Evolutionary conservation across 441 rosid species (phyloP).

Genomic region (Mallotus japonicus): DNA sequence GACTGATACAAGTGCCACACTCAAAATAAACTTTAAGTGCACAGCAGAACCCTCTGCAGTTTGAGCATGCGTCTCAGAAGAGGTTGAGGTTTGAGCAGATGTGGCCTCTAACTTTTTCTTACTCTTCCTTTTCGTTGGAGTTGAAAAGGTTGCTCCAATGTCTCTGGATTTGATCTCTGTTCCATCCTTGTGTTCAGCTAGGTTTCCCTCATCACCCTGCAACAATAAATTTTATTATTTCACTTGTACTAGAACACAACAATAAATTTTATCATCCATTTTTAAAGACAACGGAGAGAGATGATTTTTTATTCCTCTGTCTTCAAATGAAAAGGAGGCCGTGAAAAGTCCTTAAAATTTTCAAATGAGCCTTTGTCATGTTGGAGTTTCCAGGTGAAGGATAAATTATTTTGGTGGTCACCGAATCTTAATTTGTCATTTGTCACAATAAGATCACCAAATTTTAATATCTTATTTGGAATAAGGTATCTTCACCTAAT

Average conservation of each 20-base stretch:
- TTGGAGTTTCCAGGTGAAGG: no score
- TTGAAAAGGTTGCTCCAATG: constrained; percentile 44
- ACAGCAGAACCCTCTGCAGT: constrained; percentile 37
- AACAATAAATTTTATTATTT: constrained; percentile 5
- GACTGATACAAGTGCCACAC: constrained; percentile 70
- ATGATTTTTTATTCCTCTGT: background rate
- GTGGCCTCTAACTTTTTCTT: constrained; percentile 71
- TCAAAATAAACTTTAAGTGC: constrained; percentile 51
- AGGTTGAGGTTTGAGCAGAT: constrained; percentile 39
- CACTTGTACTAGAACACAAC: constrained; percentile 17
- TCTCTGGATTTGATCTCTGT: constrained; percentile 80
- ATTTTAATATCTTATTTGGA: background rate
- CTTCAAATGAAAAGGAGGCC: no score
- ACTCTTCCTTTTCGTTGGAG: constrained; percentile 76
- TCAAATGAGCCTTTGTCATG: no score
- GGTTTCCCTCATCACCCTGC: constrained; percentile 41
- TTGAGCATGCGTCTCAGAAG: constrained; percentile 32
- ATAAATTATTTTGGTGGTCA: background rate
- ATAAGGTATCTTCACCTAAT: background rate
- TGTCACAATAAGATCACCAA: background rate
- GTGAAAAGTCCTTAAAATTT: no score
- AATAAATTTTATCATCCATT: background rate
- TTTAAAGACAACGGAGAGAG: background rate
- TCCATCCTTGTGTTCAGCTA: constrained; percentile 37
- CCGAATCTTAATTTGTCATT: background rate